Evolutionary conservation across 345 rosid species (phyloP), one percentile per base, ranked within the genome.

Genomic region (Hirschfeldia incana): DNA sequence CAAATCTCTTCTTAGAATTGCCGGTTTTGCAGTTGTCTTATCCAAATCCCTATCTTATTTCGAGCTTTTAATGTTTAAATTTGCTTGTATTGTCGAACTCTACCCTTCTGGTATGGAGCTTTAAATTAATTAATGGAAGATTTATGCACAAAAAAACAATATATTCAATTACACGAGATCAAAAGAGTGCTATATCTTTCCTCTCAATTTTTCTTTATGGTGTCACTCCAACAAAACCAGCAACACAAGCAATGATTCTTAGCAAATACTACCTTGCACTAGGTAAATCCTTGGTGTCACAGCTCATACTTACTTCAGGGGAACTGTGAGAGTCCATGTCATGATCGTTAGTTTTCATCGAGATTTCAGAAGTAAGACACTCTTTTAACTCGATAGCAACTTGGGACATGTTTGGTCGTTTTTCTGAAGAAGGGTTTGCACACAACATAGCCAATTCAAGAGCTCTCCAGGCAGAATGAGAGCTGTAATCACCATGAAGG

Each of bases 391-490:
- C 86, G 46, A 0, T 10, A 16, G 83, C 68, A 9, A 86, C 75
- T 0, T 78, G 37, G 33, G 67, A 85, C 83, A 86, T 86, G 57
- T 39, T 65, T 33, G 89, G 91, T 70, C 89, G 76, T 55, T 16
- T 72, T 17, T 64, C 75, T 0, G 80, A 28, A 17, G 65, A 29
- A 60, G 69, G 36, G 34, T 77, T 72, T n/a, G 83, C 73, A 39
- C 88, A 85, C 21, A 83, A 39, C 86, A 83, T 68, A 37, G 89
- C 86, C 28, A 83, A 26, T 67, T 88, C 87, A 53, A 85, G 72
- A 5, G 60, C 77, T 79, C 69, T 85, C 87, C 88, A 87, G 0
- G 66, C 84, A 13, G 84, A 85, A 57, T 49, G 68, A 2, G 49
- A 64, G 29, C 81, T 75, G 12, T 83, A 59, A n/a, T 81, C 73